phyloP scores from a whole-genome alignment of 495 filamentous ascomycete species.

The Trypethelium eluteriae region DNA sequence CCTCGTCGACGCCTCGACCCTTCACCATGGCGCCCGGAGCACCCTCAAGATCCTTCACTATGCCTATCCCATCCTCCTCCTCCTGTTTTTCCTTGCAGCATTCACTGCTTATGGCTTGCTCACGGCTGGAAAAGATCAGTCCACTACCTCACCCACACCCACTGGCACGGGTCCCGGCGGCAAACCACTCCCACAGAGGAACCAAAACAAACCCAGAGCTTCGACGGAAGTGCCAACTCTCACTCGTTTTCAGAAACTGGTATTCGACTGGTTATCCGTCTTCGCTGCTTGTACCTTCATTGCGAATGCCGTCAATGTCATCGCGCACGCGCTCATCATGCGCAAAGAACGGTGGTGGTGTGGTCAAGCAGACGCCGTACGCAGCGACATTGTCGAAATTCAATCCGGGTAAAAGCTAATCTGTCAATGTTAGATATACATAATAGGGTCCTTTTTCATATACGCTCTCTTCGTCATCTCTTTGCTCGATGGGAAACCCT shows the following conservation, averaged over 20 bases:
- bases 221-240: conserved; percentile 42
- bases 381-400: conserved; percentile 30
- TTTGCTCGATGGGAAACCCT: conserved; percentile 66
- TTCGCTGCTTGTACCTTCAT: conserved; percentile 63
- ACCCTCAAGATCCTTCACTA: conserved; percentile 50
- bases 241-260: conserved; percentile 50
- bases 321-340: conserved; percentile 62
- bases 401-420: conserved; percentile 26
- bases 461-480: conserved; percentile 68
- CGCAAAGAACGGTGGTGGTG: conserved; percentile 80
- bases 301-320: conserved; percentile 64
- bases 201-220: conserved; percentile 39
- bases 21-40: conserved; percentile 18
- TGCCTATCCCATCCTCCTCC: conserved; percentile 57
- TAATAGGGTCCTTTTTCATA: conserved; percentile 69
- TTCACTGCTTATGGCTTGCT: conserved; percentile 57
- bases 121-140: conserved; percentile 38
- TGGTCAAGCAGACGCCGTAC: conserved; percentile 73
- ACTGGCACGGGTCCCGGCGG: conserved; percentile 62
- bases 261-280: conserved; percentile 69
- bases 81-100: conserved; percentile 58
- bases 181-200: conserved; percentile 61
- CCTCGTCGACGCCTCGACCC: not conserved
- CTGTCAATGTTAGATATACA: conserved; percentile 56
- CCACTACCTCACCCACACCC: conserved; percentile 32